Conservation (phyloP, 1,284 basidiomycete genomes). For the Melampsora occidentalis region DNA sequence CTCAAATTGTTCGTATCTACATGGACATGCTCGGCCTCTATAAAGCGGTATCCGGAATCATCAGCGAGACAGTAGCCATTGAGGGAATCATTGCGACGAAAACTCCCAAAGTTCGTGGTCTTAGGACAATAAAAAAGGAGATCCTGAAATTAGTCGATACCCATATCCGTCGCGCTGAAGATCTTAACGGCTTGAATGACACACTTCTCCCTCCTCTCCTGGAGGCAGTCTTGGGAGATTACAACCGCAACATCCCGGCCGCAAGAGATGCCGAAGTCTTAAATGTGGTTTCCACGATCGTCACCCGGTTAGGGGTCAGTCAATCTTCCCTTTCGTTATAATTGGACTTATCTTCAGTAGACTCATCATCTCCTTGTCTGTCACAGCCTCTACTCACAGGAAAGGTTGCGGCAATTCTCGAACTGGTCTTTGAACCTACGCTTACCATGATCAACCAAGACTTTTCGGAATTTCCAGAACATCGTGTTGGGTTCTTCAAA, state of each 20-base stretch:
- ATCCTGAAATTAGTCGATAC: constrained; percentile 93
- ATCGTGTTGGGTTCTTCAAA: constrained; percentile 96
- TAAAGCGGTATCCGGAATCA: constrained; percentile 95
- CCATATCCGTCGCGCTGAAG: constrained; percentile 94
- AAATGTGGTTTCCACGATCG: constrained; percentile 98
- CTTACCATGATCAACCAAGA: constrained; percentile 99
- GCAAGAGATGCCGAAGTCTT: constrained; percentile 96
- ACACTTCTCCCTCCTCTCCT: constrained; percentile 93
- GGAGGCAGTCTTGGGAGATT: constrained; percentile 95
- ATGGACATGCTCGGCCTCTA: constrained; percentile 98
- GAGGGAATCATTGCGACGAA: constrained; percentile 85
- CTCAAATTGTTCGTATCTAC: constrained; percentile 94
- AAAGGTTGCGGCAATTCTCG: constrained; percentile 92
- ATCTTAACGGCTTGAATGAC: constrained; percentile 83
- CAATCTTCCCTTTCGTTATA: neutral
- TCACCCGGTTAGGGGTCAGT: constrained; percentile 66
- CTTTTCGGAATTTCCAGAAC: constrained; percentile 96
- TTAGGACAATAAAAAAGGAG: constrained; percentile 98
- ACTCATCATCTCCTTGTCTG: neutral
- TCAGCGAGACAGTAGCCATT: constrained; percentile 79
- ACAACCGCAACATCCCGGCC: constrained; percentile 86
- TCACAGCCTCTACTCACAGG: constrained; percentile 71
- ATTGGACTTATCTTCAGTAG: neutral
- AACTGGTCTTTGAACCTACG: constrained; percentile 96
- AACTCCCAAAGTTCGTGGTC: constrained; percentile 90